Conservation (phyloP, 2,329 filamentous ascomycete species). For the Pestalotiopsis sp. region DNA sequence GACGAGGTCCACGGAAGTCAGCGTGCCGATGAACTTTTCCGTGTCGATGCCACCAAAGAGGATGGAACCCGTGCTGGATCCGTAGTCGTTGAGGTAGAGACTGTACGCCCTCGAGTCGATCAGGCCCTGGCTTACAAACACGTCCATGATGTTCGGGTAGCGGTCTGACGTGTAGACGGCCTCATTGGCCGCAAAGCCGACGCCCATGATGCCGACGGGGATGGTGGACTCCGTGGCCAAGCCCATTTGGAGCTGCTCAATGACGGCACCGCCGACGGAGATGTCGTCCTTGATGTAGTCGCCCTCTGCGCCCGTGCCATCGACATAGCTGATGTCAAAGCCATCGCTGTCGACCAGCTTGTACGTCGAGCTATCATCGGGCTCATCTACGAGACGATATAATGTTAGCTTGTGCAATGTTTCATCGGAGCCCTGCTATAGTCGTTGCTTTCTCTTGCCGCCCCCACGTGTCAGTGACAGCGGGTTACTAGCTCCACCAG, state of each 20-base stretch:
- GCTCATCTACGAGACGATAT: constrained; percentile 36
- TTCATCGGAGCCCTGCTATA: neutral
- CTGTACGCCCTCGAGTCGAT: constrained; percentile 70
- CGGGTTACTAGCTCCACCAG: neutral
- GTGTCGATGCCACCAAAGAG: constrained; percentile 73
- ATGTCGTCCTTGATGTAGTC: constrained; percentile 63
- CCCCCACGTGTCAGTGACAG: neutral
- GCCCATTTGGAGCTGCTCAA: constrained; percentile 58
- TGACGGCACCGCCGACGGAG: constrained; percentile 48
- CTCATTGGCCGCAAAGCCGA: constrained; percentile 58
- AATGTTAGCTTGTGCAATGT: neutral
- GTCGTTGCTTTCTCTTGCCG: neutral
- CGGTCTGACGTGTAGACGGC: constrained; percentile 35
- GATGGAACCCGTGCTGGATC: constrained; percentile 62
- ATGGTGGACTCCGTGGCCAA: constrained; percentile 51
- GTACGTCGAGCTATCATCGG: constrained; percentile 50
- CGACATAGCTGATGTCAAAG: constrained; percentile 66
- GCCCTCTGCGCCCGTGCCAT: constrained; percentile 55
- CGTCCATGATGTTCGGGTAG: constrained; percentile 65
- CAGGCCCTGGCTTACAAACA: constrained; percentile 62
- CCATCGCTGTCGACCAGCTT: constrained; percentile 40
- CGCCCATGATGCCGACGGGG: constrained; percentile 59
- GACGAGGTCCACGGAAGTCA: constrained; percentile 59
- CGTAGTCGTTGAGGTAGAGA: constrained; percentile 52
- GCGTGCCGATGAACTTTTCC: constrained; percentile 62